A percentile compares a stretch with the other conserved stretches of the same genome.
phyloP scores from a whole-genome alignment of 768 basidiomycete species.

The Suillus alpinus region DNA sequence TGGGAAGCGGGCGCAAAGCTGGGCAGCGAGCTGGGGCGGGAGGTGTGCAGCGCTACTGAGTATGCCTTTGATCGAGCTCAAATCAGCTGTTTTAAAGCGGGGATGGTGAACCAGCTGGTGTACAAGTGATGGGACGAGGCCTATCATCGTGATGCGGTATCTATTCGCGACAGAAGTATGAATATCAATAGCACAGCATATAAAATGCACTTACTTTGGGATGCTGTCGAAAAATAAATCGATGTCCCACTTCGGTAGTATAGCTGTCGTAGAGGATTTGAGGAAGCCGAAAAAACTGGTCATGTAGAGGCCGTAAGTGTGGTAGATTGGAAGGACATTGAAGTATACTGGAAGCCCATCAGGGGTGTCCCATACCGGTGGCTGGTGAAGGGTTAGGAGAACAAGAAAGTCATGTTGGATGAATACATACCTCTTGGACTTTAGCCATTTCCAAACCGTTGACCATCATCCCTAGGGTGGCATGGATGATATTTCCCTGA shows the following conservation, averaged over 20 bases:
- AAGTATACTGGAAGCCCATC: constrained; percentile 42
- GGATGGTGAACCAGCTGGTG: constrained; percentile 56
- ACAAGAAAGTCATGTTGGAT: not conserved
- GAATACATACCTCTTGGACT: too few relatives aligned
- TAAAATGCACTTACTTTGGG: constrained; percentile 40
- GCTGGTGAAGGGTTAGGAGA: constrained; percentile 20
- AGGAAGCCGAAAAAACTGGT: constrained; percentile 46
- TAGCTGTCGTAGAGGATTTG: constrained; percentile 40
- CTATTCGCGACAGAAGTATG: constrained; percentile 26
- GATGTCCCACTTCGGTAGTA: constrained; percentile 55
- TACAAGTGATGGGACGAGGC: constrained; percentile 53
- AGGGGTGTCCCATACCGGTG: constrained; percentile 33
- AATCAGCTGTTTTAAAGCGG: constrained; percentile 40
- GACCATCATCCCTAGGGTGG: constrained; percentile 34
- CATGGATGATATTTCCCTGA: constrained; percentile 50
- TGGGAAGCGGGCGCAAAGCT: constrained; percentile 32
- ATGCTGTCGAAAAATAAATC: constrained; percentile 47
- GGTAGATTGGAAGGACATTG: constrained; percentile 59
- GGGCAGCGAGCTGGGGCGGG: constrained; percentile 45
- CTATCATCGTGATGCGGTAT: constrained; percentile 44
- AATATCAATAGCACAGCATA: not conserved
- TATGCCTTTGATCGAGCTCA: constrained; percentile 41
- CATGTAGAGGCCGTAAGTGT: constrained; percentile 52
- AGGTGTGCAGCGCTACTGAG: constrained; percentile 58
- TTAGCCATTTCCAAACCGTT: constrained; percentile 22